Percentiles rank a stretch among this genome's conserved stretches.
Evolutionary conservation across 2,329 filamentous ascomycete species (phyloP).

Genomic region (Venturia oleaginea): DNA sequence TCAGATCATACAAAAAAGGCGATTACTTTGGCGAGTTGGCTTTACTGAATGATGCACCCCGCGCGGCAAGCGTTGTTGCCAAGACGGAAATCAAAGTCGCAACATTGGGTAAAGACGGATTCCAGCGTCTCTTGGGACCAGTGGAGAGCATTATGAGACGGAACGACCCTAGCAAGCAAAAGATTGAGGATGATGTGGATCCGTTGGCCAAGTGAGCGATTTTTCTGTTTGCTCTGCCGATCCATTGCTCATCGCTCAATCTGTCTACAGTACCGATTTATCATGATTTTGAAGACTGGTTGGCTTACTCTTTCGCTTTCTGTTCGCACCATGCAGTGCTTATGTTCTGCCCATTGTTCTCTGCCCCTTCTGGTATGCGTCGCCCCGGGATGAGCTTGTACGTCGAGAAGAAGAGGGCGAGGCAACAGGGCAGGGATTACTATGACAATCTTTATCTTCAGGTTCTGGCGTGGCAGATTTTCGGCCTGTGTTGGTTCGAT

Average conservation of each 20-base stretch:
- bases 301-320: neutral
- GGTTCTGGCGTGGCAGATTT: neutral
- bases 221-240: neutral
- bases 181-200: conserved; percentile 12
- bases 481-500: neutral
- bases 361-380: neutral
- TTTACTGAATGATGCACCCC: conserved; percentile 83
- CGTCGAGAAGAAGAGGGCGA: neutral
- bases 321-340: neutral
- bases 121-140: conserved; percentile 84
- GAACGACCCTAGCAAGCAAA: conserved; percentile 35
- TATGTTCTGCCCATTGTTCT: neutral
- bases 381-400: neutral
- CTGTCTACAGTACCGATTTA: neutral
- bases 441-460: neutral
- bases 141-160: conserved; percentile 92
- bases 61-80: conserved; percentile 80
- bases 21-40: conserved; percentile 97
- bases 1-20: conserved; percentile 79
- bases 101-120: conserved; percentile 83
- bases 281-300: neutral
- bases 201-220: conserved; percentile 8
- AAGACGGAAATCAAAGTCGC: conserved; percentile 87
- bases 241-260: conserved; percentile 1
- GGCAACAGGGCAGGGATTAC: neutral